Evolutionary conservation across 148 eudicot species (phyloP), one percentile per base, ranked within the genome.

Genomic region (Simmondsia chinensis): DNA sequence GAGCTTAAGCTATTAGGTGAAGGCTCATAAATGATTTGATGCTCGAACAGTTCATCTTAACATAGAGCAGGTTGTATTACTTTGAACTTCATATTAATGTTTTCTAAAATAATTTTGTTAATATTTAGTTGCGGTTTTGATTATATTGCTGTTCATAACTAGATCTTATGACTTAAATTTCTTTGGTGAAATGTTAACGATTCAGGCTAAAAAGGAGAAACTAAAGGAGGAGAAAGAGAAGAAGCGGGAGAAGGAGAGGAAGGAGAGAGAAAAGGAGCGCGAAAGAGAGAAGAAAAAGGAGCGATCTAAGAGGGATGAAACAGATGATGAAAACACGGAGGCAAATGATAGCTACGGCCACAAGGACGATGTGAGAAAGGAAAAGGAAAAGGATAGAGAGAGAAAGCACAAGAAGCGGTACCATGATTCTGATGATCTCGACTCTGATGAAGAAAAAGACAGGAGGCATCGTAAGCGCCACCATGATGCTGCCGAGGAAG

Each of bases 171-270:
- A 21, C 42, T 6, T 33, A 12, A 23, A 39, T 34, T 20, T 24
- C 54, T 34, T 39, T 48, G 33, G 20, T 44, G 46, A 19, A 33
- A 17, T 35, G 19, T 33, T 50, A n/a, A n/a, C n/a, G n/a, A 16
- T 47, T 59, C 74, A 91, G 99, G 88, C 61, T 4, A 91, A 77
- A 44, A 91, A 82, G 61, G 97, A 88, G 63, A 87, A 66, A 66
- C 83, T 76, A 48, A 66, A 59, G 46, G 94, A 81, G 61, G 83
- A 82, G 56, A 82, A 80, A 59, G 95, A 80, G 46, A 84, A 71
- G 59, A 74, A 73, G 52, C 75, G 72, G 69, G 69, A 71, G 36
- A 71, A 69, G 57, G 79, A 78, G 61, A 69, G 60, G 45, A 63
- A 66, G 51, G 70, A 65, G 40, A 69, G 63, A 35, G 85, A 82